Conservation (phyloP, 768 basidiomycete genomes). For the Xerocomus spinulosus region DNA sequence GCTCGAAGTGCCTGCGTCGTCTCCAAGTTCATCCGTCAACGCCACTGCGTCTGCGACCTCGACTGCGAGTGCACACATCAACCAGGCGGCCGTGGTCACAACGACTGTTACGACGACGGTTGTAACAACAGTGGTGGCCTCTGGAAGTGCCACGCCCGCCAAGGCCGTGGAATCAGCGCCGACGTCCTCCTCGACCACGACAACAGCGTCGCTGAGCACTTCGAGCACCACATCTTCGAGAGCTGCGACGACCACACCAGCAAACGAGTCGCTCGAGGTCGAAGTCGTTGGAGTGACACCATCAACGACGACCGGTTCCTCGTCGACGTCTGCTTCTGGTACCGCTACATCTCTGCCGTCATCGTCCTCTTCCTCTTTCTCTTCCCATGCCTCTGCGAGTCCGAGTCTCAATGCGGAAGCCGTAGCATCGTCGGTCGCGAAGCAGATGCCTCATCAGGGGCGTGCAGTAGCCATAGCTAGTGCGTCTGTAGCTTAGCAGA, state of each 20-base stretch:
- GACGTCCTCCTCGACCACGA: neutral
- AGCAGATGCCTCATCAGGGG: neutral
- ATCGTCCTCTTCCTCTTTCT: neutral
- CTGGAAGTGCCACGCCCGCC: slow-evolving; percentile 5
- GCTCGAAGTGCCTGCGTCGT: slow-evolving; percentile 26
- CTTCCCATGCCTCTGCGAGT: slow-evolving; percentile 2
- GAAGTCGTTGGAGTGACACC: slow-evolving; percentile 16
- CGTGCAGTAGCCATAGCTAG: neutral
- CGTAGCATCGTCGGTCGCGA: slow-evolving; percentile 20
- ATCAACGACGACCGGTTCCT: slow-evolving; percentile 2
- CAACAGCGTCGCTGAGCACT: slow-evolving; percentile 3
- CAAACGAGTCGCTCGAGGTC: slow-evolving; percentile 16
- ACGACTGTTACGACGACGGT: slow-evolving; percentile 28
- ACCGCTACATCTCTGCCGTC: neutral
- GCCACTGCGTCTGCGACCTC: neutral
- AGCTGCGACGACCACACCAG: neutral
- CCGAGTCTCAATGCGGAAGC: slow-evolving; percentile 10
- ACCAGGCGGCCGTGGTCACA: slow-evolving; percentile 12
- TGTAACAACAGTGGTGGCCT: slow-evolving; percentile 6
- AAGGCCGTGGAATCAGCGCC: slow-evolving; percentile 16
- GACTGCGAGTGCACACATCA: neutral
- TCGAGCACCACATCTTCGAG: slow-evolving; percentile 1
- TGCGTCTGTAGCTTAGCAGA: neutral
- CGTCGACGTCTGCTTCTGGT: neutral
- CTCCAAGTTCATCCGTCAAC: neutral